Evolutionary conservation across 345 rosid genomes (phyloP), one percentile per base, ranked within the genome.

Genomic region (Pugionium cornutum): DNA sequence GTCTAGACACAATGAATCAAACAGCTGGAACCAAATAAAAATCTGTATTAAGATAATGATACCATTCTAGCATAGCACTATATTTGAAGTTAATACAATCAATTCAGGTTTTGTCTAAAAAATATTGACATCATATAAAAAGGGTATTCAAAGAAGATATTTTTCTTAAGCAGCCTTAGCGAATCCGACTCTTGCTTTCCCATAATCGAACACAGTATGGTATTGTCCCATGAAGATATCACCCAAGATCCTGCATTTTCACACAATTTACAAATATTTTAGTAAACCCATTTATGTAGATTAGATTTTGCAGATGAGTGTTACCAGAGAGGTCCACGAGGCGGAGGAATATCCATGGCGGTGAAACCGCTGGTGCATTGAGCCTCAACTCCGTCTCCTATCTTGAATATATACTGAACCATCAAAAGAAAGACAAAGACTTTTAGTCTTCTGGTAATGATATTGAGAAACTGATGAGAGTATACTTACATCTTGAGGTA

Each of bases 181-280:
- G 10, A 92, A 92, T 57, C 98, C 98, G 55, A 89, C 86, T 66
- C 77, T 79, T 78, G 75, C 64, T 61, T 92, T 80, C 29, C 85
- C 92, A 4, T 80, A 92, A 81, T 92, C 98, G 6, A 89, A 89
- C 11, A 92, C 95, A 1, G 97, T 87, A 47, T 92, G 98, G 72
- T 77, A 91, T 53, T 64, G 83, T 85, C 98, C 95, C 98, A 89
- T 87, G 82, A 92, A 89, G 48, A 89, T 78, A 79, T 92, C 92
- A 45, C 98, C 98, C 82, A 89, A 44, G 56, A 92, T 92, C 98
- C 98, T 89, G 86, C 70, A 77, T 49, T 74, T 67, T 56, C 1
- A 5, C 58, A 43, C 1, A 26, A 18, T 6, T 18, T 70, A 56
- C 9, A 58, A 9, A 10, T 18, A 2, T 26, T 39, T 50, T 54